Evolutionary conservation across 1,139 yeast species (phyloP).

Genomic region (Sugiyamaella novakii): DNA sequence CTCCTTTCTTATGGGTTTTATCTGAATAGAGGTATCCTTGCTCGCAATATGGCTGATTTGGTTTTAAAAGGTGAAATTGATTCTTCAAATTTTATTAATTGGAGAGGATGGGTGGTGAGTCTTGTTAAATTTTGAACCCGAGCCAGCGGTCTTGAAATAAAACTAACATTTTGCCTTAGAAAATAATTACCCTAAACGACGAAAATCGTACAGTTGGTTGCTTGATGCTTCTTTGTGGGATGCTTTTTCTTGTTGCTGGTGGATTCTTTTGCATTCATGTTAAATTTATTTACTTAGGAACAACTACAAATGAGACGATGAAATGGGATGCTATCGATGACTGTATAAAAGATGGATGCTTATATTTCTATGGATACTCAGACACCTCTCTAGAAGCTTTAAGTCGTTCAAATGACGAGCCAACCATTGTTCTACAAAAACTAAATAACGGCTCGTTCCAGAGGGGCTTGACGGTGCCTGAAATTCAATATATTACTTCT

Average conservation of each 20-base stretch:
- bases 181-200: constrained; percentile 2
- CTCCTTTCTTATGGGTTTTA: constrained; percentile 64
- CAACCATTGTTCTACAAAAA: constrained; percentile 38
- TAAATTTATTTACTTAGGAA: constrained; percentile 68
- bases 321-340: constrained; percentile 81
- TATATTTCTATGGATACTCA: constrained; percentile 42
- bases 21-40: constrained; percentile 45
- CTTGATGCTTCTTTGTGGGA: constrained; percentile 54
- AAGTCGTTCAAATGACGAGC: constrained; percentile 27
- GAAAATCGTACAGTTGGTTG: constrained; percentile 48
- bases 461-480: constrained; percentile 35
- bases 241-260: constrained; percentile 55
- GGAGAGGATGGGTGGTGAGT: constrained; percentile 16
- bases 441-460: constrained; percentile 35
- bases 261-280: constrained; percentile 66
- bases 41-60: constrained; percentile 21
- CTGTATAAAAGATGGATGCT: constrained; percentile 52
- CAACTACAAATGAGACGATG: constrained; percentile 84
- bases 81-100: constrained; percentile 1
- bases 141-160: too few relatives aligned
- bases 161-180: constrained; percentile 7
- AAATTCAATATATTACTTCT: constrained; percentile 30
- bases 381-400: constrained; percentile 3
- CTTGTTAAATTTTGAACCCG: background rate
- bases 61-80: background rate